Conservation (phyloP, 1,284 basidiomycete genomes). For the Ceratobasidium sp. region DNA sequence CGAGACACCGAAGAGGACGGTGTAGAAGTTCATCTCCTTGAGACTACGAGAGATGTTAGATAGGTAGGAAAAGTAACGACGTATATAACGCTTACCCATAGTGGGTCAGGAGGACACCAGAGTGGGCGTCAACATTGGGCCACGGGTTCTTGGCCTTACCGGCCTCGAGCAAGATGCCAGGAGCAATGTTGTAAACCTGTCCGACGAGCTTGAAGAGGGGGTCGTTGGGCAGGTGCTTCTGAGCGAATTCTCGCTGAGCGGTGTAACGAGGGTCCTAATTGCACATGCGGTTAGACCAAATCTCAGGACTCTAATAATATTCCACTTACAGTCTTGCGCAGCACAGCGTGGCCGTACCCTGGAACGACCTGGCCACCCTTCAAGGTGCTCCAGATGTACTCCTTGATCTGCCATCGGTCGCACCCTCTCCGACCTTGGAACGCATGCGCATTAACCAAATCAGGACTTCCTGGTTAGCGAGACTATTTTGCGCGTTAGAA, state of each 20-base stretch:
- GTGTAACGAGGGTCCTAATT: conserved; percentile 88
- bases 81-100: conserved; percentile 60
- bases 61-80: background rate
- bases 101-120: conserved; percentile 91
- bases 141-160: conserved; percentile 94
- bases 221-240: conserved; percentile 87
- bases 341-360: conserved; percentile 95
- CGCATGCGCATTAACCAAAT: conserved; percentile 92
- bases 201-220: conserved; percentile 92
- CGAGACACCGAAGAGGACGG: conserved; percentile 96
- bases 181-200: conserved; percentile 92
- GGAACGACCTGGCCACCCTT: conserved; percentile 92
- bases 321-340: conserved; percentile 77
- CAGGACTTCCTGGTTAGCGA: conserved; percentile 96
- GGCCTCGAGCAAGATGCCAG: conserved; percentile 90
- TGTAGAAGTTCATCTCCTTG: conserved; percentile 92
- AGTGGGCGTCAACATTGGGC: conserved; percentile 97
- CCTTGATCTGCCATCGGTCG: conserved; percentile 82
- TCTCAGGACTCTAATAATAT: background rate
- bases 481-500: conserved; percentile 49
- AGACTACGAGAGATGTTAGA: conserved; percentile 55
- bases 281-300: conserved; percentile 1
- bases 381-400: conserved; percentile 93
- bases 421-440: conserved; percentile 77
- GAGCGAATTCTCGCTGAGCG: conserved; percentile 92